phyloP scores from a whole-genome alignment of 2,329 filamentous ascomycete genomes.

The Aureobasidium leucospermi region DNA sequence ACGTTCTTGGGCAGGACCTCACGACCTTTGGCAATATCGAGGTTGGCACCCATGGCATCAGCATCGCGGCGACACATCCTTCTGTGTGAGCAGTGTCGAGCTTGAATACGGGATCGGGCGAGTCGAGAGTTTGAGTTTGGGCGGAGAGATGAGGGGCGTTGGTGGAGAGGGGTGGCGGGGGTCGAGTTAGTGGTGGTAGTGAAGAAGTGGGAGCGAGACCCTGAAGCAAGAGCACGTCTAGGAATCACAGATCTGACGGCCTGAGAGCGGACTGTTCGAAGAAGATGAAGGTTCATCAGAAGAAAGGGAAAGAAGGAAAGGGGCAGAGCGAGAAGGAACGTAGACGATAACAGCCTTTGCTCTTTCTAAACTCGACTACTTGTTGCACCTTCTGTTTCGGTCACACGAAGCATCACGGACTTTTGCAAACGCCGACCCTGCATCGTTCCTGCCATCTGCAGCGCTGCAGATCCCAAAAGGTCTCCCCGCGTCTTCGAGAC shows the following conservation, averaged over 20 bases:
- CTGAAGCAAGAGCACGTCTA: slow-evolving; percentile 10
- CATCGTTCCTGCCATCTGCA: not conserved
- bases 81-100: slow-evolving; percentile 66
- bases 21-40: slow-evolving; percentile 58
- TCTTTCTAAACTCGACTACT: not conserved
- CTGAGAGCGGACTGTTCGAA: slow-evolving; percentile 9
- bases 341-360: not conserved
- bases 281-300: slow-evolving; percentile 12
- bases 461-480: not conserved
- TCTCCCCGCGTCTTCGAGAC: not conserved
- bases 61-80: slow-evolving; percentile 64
- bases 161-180: not conserved
- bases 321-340: slow-evolving; percentile 4
- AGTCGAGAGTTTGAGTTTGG: not conserved
- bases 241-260: slow-evolving; percentile 10
- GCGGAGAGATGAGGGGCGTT: slow-evolving; percentile 6
- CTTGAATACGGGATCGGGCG: not conserved
- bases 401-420: slow-evolving; percentile 8
- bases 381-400: slow-evolving; percentile 8
- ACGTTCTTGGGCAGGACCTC: slow-evolving; percentile 89
- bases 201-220: slow-evolving; percentile 4
- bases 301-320: not conserved
- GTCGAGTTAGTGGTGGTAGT: not conserved
- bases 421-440: slow-evolving; percentile 2
- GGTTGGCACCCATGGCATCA: slow-evolving; percentile 44